Evolutionary conservation across 83 land plant species (phyloP).

Genomic region (Picea mariana): DNA sequence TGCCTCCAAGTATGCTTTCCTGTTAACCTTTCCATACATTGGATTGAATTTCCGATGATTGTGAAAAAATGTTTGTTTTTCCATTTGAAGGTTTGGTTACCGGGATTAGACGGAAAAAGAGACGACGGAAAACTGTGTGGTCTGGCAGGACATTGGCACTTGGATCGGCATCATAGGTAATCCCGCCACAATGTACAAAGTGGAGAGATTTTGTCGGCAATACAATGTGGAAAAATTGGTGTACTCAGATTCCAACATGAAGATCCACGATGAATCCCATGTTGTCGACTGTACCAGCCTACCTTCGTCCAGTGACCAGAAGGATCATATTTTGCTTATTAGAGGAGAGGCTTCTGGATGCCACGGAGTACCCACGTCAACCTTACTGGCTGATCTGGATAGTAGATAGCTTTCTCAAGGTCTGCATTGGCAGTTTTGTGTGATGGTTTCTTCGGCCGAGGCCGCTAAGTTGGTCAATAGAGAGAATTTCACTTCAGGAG

Average conservation of each 20-base stretch:
- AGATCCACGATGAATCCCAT: not conserved
- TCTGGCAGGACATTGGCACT: conserved; percentile 31
- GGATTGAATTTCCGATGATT: no score
- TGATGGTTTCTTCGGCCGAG: not conserved
- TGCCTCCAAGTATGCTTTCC: no score
- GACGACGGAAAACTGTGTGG: not conserved
- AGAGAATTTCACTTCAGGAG: not conserved
- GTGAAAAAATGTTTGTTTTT: no score
- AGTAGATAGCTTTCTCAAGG: not conserved
- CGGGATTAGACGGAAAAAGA: conserved; percentile 25
- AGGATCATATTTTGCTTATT: no score
- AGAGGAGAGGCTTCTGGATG: not conserved
- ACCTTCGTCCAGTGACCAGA: not conserved
- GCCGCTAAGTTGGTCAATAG: not conserved
- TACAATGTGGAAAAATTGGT: conserved; percentile 10
- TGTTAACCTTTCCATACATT: no score
- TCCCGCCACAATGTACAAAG: conserved; percentile 20
- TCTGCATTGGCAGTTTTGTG: not conserved
- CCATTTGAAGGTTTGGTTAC: conserved; percentile 21
- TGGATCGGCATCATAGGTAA: conserved; percentile 24
- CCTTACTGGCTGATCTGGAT: conserved; percentile 17
- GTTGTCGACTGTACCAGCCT: not conserved
- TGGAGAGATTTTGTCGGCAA: not conserved
- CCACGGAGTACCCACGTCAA: conserved; percentile 25
- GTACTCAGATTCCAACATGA: no score